Conservation (phyloP, 805 yeast genomes). For the Metschnikowia henanensis region DNA sequence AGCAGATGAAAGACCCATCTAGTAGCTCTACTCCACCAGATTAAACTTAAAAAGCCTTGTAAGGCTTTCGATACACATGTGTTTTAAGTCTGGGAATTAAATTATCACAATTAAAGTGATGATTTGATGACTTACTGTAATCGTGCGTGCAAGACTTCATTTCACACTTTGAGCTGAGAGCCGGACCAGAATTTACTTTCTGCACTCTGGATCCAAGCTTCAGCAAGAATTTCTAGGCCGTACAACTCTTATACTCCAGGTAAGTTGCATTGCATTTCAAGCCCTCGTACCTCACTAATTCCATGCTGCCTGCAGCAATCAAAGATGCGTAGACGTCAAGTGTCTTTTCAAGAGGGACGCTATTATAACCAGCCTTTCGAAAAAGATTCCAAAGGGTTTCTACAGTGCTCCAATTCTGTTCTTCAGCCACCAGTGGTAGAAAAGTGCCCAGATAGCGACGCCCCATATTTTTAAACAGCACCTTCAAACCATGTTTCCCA, state of each 20-base stretch:
- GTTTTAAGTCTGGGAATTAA: no score
- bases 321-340: conserved; percentile 29
- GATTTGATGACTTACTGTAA: no score
- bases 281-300: conserved; percentile 38
- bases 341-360: conserved; percentile 13
- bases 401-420: conserved; percentile 76
- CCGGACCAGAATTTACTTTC: no score
- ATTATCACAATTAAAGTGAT: no score
- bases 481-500: conserved; percentile 80
- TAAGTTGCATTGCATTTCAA: conserved; percentile 28
- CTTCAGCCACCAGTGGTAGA: conserved; percentile 86
- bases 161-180: no score
- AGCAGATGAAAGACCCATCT: no score
- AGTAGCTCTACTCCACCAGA: no score
- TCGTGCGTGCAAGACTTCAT: no score
- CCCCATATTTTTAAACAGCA: conserved; percentile 46
- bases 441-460: conserved; percentile 69
- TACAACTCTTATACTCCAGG: conserved; percentile 27
- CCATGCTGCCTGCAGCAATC: conserved; percentile 33
- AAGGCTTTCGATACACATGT: no score
- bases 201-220: no score
- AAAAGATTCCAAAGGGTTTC: conserved; percentile 73
- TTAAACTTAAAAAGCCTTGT: no score
- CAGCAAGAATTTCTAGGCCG: no score
- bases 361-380: conserved; percentile 60